These are phyloP conservation scores for Ilex asprella DNA, from an alignment of 257 asterid species.

Conservation along the genomic window DNA sequence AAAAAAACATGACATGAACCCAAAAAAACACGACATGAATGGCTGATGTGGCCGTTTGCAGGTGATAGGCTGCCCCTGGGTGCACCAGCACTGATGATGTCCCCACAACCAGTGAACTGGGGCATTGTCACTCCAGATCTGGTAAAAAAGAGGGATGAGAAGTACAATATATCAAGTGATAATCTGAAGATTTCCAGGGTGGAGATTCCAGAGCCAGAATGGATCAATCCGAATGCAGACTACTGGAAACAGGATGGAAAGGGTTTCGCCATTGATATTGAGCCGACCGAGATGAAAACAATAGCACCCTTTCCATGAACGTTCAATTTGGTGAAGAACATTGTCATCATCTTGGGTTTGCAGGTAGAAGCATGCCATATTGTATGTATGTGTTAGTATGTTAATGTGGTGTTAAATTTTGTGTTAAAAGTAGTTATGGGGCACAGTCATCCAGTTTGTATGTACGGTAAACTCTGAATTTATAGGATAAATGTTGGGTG, in stretches of 20 bases:
- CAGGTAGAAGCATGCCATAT: too few species aligned
- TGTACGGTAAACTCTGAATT: too few species aligned
- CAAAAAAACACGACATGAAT: too few species aligned
- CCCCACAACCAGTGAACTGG: constrained; percentile 64
- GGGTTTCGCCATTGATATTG: constrained; percentile 46
- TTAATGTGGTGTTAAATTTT: too few species aligned
- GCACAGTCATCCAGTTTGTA: too few species aligned
- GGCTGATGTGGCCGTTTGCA: neutral
- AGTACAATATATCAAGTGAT: constrained; percentile 31
- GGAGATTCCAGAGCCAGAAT: constrained; percentile 41
- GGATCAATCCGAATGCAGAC: constrained; percentile 46
- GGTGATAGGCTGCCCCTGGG: constrained; percentile 65
- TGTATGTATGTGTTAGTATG: too few species aligned
- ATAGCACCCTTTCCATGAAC: constrained; percentile 34
- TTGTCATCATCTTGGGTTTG: too few species aligned
- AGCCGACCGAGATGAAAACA: constrained; percentile 34
- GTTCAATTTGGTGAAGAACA: too few species aligned
- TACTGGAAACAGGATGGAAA: constrained; percentile 66
- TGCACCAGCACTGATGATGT: constrained; percentile 72
- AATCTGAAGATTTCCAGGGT: constrained; percentile 27
- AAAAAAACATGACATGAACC: too few species aligned
- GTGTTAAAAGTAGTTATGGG: too few species aligned
- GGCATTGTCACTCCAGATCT: constrained; percentile 48
- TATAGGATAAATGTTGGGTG: too few species aligned
- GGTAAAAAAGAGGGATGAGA: constrained; percentile 44